Conservation (phyloP, 306 rosid genomes). For the Prunus persica region DNA sequence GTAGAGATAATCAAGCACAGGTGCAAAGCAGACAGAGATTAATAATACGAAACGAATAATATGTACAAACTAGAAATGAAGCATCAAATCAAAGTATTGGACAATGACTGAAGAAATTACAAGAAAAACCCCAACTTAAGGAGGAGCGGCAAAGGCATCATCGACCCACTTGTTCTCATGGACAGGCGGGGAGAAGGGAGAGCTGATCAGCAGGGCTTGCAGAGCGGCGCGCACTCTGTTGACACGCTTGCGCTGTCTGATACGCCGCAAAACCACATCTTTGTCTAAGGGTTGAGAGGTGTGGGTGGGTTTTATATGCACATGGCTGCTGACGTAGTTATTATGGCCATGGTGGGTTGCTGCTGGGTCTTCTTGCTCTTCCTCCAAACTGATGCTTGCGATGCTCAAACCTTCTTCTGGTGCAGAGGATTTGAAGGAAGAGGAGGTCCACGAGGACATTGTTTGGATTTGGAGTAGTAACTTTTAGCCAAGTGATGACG, state of each 20-base stretch:
- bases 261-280: conserved; percentile 38
- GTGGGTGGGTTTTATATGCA: conserved; percentile 29
- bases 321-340: conserved; percentile 24
- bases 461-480: background rate
- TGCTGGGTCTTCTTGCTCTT: conserved; percentile 7
- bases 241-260: conserved; percentile 39
- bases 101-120: too few relatives aligned
- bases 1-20: too few relatives aligned
- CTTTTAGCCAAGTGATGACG: background rate
- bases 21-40: too few relatives aligned
- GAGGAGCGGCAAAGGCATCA: conserved; percentile 42
- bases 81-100: background rate
- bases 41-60: too few relatives aligned
- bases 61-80: background rate
- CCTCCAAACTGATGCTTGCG: background rate
- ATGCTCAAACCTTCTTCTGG: background rate
- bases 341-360: background rate
- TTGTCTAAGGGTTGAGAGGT: conserved; percentile 23
- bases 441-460: background rate
- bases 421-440: background rate
- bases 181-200: conserved; percentile 15
- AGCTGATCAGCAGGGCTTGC: conserved; percentile 20
- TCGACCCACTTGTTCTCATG: conserved; percentile 35
- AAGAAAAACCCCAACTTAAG: background rate
- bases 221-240: conserved; percentile 26